phyloP scores from a whole-genome alignment of 2,329 filamentous ascomycete species.

The Aspergillus cejpii region DNA sequence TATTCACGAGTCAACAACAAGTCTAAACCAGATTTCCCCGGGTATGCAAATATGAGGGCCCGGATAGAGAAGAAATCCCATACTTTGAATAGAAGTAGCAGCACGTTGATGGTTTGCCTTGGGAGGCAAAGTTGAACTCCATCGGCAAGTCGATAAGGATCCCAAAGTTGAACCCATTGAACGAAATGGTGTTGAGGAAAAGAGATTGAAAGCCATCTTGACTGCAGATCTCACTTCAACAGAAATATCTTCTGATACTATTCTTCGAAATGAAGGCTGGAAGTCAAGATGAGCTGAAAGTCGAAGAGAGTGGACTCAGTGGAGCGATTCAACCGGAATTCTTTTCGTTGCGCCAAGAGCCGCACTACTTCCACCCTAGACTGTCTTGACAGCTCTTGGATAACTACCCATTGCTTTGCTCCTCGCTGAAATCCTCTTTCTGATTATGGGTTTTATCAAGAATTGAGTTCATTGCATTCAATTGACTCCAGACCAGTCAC shows the following conservation, averaged over 20 bases:
- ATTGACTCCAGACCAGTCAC: not conserved
- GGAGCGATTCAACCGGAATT: conserved; percentile 19
- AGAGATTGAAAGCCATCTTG: conserved; percentile 27
- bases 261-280: not conserved
- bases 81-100: conserved; percentile 2
- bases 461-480: not conserved
- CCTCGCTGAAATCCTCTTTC: too few relatives aligned
- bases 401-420: too few relatives aligned
- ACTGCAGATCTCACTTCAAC: not conserved
- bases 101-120: conserved; percentile 23
- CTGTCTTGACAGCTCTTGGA: too few relatives aligned
- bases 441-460: not conserved
- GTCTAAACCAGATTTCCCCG: not conserved
- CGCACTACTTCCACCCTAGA: conserved; percentile 15
- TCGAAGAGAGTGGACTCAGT: conserved; percentile 9
- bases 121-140: conserved; percentile 31
- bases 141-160: conserved; percentile 25
- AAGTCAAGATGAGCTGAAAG: conserved; percentile 1
- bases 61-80: not conserved
- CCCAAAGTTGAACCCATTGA: conserved; percentile 18
- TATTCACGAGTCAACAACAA: conserved; percentile 10
- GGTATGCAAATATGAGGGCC: too few relatives aligned
- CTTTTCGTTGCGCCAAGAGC: conserved; percentile 30
- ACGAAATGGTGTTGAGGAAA: conserved; percentile 25
- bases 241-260: not conserved